Evolutionary conservation across 1,139 yeast species (phyloP), one percentile per base, ranked within the genome.

Genomic region (Candida sanyaensis): DNA sequence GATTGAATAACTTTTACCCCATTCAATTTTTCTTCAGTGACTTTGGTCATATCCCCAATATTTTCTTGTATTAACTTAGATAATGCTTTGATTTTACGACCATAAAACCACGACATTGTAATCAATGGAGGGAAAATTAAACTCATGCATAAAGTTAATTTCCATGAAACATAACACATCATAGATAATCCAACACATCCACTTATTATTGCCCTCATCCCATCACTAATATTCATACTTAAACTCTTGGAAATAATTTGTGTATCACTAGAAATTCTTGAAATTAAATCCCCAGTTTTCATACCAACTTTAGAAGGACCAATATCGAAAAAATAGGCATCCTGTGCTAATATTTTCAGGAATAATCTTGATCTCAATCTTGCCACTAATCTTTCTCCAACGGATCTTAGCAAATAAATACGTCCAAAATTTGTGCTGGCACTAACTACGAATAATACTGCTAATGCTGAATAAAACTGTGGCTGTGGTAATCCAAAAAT

Each of bases 221-320:
- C 99, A 64, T 93, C 98, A 41, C 96, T 87, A 37, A 93, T 80
- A 63, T 91, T 91, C 51, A 89, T 95, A 39, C 97, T 90, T 55
- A 93, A 80, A 1, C 96, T 84, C 55, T 88, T 80, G 7, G 96
- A 83, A 12, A 93, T 96, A 40, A 93, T 86, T 61, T 88, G 92
- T 1, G 97, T 92, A 64, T 93, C 99, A 39, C 89, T 84, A 24
- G 96, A 84, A 36, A 93, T 71, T 52, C 98, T 74, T 5, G 97
- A 89, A 43, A 93, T 90, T 61, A 93, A 75, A 63, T 93, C 99
- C 38, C 98, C 99, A 1, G 92, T 96, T 61, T 93, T 86, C 78
- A 75, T 75, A 6, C 80, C 79, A 0, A 51, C 50, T 38, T 64
- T 63, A 23, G 62, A 59, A 7, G 79, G 79, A 52, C 95, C 92